Evolutionary conservation across 108 stramenopile genomes (phyloP).

Genomic region (Licmophora abbreviata): DNA sequence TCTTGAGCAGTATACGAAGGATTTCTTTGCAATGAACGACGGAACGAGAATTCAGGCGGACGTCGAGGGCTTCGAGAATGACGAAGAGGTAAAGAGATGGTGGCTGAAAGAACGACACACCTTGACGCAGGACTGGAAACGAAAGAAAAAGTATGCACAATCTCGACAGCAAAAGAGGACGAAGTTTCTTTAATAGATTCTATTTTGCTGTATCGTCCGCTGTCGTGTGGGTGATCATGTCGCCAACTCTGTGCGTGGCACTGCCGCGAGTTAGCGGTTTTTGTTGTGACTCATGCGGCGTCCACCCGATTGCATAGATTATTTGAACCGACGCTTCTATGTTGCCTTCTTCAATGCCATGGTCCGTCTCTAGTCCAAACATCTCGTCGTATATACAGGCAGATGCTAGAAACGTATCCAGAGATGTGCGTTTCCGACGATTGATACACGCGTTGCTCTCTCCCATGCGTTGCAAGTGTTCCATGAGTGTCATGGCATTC

Average conservation of each 20-base stretch:
- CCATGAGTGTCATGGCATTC: constrained; percentile 84
- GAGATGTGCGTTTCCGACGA: constrained; percentile 35
- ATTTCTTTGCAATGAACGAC: constrained; percentile 58
- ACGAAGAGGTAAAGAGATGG: constrained; percentile 26
- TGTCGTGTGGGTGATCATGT: constrained; percentile 30
- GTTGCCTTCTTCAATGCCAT: constrained; percentile 12
- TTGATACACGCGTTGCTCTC: constrained; percentile 80
- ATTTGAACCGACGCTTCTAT: constrained; percentile 77
- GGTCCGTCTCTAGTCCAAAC: constrained; percentile 50
- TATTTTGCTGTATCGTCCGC: not conserved
- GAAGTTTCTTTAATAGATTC: constrained; percentile 17
- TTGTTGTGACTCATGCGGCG: constrained; percentile 88
- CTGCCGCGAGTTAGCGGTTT: constrained; percentile 74
- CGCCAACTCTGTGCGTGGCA: constrained; percentile 59
- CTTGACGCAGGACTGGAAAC: constrained; percentile 77
- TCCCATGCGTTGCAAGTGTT: constrained; percentile 95
- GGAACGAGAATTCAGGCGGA: constrained; percentile 43
- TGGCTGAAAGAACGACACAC: constrained; percentile 63
- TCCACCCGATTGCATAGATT: constrained; percentile 97
- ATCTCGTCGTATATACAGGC: constrained; percentile 88
- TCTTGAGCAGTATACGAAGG: constrained; percentile 31
- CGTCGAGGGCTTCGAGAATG: constrained; percentile 33
- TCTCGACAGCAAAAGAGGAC: constrained; percentile 47
- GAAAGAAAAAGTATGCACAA: constrained; percentile 66
- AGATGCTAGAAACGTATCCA: constrained; percentile 85